Percentiles rank a stretch among this genome's conserved stretches.
Evolutionary conservation across 805 yeast species (phyloP).

Genomic region (Candida takata): DNA sequence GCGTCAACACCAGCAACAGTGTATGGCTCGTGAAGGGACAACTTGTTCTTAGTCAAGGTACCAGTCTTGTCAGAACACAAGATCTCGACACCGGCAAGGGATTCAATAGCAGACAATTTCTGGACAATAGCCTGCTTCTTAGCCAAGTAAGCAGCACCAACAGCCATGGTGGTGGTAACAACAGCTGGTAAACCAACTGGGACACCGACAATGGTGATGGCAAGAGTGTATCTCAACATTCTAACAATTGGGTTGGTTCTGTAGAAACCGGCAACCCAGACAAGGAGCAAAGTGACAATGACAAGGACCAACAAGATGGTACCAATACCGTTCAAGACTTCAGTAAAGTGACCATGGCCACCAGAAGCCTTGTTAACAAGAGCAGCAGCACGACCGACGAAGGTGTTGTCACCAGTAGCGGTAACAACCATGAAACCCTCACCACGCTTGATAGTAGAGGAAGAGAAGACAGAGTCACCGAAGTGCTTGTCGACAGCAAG

Average conservation of each 20-base stretch:
- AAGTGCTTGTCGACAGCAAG: conserved; percentile 87
- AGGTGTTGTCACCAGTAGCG: conserved; percentile 92
- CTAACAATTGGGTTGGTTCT: conserved; percentile 81
- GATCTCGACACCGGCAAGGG: conserved; percentile 95
- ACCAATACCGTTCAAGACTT: conserved; percentile 97
- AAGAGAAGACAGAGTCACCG: conserved; percentile 85
- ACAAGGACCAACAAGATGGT: conserved; percentile 84
- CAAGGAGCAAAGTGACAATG: conserved; percentile 76
- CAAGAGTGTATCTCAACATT: conserved; percentile 86
- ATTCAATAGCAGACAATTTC: conserved; percentile 93
- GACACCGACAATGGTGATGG: conserved; percentile 95
- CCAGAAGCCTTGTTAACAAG: conserved; percentile 90
- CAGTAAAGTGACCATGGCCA: conserved; percentile 95
- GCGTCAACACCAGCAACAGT: conserved; percentile 96
- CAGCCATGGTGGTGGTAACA: conserved; percentile 98
- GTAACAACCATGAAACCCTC: conserved; percentile 91
- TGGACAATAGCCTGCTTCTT: conserved; percentile 97
- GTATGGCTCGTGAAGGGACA: conserved; percentile 94
- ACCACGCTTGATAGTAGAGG: conserved; percentile 94
- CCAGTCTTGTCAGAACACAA: conserved; percentile 98
- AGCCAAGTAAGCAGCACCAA: conserved; percentile 98
- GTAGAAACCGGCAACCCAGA: conserved; percentile 94
- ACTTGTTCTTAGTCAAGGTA: conserved; percentile 95
- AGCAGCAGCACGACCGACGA: conserved; percentile 96
- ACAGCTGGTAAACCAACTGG: conserved; percentile 99